These are phyloP conservation scores for Corniculantispora saksenae DNA, from an alignment of 2,329 filamentous ascomycete genomes.

Conservation along the genomic window DNA sequence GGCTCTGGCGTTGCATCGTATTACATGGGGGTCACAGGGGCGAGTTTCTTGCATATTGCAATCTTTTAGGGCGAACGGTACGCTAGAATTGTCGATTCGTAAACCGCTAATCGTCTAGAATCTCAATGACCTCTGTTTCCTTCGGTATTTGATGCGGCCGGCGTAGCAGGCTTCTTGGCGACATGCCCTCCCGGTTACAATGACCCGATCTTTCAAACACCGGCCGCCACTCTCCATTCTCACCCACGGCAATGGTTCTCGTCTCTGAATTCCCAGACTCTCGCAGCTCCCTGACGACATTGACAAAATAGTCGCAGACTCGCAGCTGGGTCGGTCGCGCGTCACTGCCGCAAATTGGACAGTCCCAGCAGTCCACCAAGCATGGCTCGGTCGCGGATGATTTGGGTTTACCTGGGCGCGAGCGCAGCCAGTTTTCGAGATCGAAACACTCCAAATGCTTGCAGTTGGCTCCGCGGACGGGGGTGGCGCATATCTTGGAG, in stretches of 20 bases:
- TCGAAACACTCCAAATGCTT: constrained; percentile 35
- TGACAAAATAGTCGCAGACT: constrained; percentile 72
- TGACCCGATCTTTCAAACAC: constrained; percentile 19
- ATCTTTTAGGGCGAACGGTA: background rate
- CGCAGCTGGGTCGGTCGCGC: constrained; percentile 71
- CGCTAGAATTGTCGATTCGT: background rate
- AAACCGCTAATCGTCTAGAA: constrained; percentile 17
- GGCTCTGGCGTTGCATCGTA: constrained; percentile 2
- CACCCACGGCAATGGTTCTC: constrained; percentile 33
- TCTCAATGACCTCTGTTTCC: constrained; percentile 17
- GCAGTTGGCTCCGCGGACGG: constrained; percentile 12
- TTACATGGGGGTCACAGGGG: constrained; percentile 7
- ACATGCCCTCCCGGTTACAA: background rate
- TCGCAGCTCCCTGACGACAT: constrained; percentile 58
- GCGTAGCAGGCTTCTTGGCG: background rate
- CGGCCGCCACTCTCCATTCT: constrained; percentile 36
- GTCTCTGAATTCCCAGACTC: constrained; percentile 24
- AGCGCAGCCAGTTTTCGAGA: constrained; percentile 39
- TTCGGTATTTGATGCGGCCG: background rate
- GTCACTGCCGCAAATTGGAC: constrained; percentile 78
- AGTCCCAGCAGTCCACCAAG: constrained; percentile 75
- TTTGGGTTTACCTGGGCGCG: background rate
- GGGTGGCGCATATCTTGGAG: background rate
- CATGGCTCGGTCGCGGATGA: constrained; percentile 45
- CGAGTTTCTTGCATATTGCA: constrained; percentile 1